phyloP scores from a whole-genome alignment of 192 early-diverging fungal species.

The Chytriomyces sp. region DNA sequence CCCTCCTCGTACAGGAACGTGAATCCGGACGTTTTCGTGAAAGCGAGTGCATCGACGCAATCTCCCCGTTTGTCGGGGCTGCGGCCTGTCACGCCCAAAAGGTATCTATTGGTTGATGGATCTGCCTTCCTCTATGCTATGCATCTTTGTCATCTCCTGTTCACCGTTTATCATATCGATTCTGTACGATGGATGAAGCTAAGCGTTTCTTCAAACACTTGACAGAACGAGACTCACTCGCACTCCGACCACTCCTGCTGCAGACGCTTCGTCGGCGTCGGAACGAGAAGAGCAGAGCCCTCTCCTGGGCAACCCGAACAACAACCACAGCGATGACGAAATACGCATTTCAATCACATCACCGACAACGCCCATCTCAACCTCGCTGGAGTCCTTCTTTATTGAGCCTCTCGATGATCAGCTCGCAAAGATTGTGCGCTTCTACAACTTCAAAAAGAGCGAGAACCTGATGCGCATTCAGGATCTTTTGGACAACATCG shows the following conservation, averaged over 20 bases:
- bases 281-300: background rate
- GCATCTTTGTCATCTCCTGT: background rate
- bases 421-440: conserved; percentile 79
- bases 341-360: conserved; percentile 18
- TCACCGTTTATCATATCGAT: background rate
- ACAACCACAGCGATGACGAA: conserved; percentile 38
- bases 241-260: conserved; percentile 40
- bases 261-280: conserved; percentile 20
- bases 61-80: background rate
- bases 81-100: conserved; percentile 11
- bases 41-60: conserved; percentile 13
- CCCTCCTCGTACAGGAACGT: conserved; percentile 49
- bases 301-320: background rate
- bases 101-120: no score
- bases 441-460: conserved; percentile 83
- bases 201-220: no score
- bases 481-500: conserved; percentile 61
- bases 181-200: no score
- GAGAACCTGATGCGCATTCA: conserved; percentile 77
- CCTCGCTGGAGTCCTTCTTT: conserved; percentile 56
- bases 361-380: conserved; percentile 21
- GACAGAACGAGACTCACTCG: background rate
- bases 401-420: conserved; percentile 79
- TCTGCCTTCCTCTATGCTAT: no score
- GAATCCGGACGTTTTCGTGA: conserved; percentile 31